Percentiles rank a stretch among this genome's conserved stretches.
Conservation (phyloP, 345 rosid genomes). For the Limnanthes douglasii region DNA sequence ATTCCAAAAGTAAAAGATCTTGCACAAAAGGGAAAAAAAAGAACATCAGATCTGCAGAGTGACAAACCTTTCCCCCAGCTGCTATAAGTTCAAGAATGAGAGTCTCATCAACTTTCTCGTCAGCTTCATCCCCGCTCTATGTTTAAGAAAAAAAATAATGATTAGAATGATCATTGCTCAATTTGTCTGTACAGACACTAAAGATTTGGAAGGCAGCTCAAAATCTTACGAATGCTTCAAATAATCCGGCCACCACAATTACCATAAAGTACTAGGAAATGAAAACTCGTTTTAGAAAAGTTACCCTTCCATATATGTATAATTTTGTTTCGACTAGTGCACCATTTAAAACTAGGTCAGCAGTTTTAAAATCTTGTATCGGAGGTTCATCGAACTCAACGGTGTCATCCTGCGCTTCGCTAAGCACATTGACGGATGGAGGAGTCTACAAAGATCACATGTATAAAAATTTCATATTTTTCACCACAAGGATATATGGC, state of each 20-base stretch:
- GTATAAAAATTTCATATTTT: constrained; percentile 5
- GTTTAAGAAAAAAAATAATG: too few relatives aligned
- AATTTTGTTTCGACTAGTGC: constrained; percentile 66
- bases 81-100: constrained; percentile 73
- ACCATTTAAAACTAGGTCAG: constrained; percentile 74
- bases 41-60: too few relatives aligned
- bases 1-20: background rate
- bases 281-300: too few relatives aligned
- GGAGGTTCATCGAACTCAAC: constrained; percentile 27
- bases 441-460: constrained; percentile 36
- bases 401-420: constrained; percentile 26
- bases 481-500: constrained; percentile 1
- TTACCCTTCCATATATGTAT: constrained; percentile 68
- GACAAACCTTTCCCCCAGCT: constrained; percentile 86
- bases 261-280: constrained; percentile 9
- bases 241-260: too few relatives aligned
- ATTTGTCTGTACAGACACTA: too few relatives aligned
- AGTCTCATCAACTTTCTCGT: constrained; percentile 40
- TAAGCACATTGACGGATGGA: constrained; percentile 50
- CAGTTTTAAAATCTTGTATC: constrained; percentile 30
- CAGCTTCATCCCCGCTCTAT: constrained; percentile 38
- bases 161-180: too few relatives aligned
- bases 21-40: background rate
- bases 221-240: too few relatives aligned
- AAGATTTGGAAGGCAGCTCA: too few relatives aligned